Conservation (phyloP, 306 rosid species). For the Cucumis hystrix region DNA sequence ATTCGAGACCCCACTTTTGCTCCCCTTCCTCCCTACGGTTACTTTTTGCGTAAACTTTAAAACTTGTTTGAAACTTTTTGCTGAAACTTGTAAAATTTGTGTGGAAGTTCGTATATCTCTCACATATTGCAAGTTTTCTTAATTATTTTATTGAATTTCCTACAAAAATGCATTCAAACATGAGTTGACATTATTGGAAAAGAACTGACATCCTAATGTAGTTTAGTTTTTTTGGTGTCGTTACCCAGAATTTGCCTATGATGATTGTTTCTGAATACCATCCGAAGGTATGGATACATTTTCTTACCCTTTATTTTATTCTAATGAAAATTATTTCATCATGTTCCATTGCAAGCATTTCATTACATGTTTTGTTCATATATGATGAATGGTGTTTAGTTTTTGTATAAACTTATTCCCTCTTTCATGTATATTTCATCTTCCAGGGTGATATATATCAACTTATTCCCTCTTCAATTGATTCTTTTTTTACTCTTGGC, state of each 20-base stretch:
- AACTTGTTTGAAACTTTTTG: not conserved
- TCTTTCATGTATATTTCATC: not conserved
- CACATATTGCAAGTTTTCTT: not conserved
- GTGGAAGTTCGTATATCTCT: not conserved
- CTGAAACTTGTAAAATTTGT: not conserved
- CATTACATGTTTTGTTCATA: not conserved
- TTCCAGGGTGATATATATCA: slow-evolving; percentile 93
- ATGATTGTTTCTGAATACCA: slow-evolving; percentile 95
- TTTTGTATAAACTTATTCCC: not conserved
- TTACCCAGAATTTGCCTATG: slow-evolving; percentile 96
- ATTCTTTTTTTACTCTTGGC: no score
- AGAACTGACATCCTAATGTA: slow-evolving; percentile 92
- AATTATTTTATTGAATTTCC: not conserved
- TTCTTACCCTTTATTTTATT: slow-evolving; percentile 9
- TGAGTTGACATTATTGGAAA: slow-evolving; percentile 79
- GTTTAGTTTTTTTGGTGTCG: slow-evolving; percentile 99
- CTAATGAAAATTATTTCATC: not conserved
- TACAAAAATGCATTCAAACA: slow-evolving; percentile 77
- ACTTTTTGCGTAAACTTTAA: no score
- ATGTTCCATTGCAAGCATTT: not conserved
- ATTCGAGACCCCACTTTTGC: not conserved
- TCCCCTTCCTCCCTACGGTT: not conserved
- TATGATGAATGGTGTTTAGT: not conserved
- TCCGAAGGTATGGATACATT: slow-evolving; percentile 48
- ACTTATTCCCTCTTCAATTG: no score